These are phyloP conservation scores for Amanita rubescens DNA, from an alignment of 768 basidiomycete genomes.

Conservation along the genomic window DNA sequence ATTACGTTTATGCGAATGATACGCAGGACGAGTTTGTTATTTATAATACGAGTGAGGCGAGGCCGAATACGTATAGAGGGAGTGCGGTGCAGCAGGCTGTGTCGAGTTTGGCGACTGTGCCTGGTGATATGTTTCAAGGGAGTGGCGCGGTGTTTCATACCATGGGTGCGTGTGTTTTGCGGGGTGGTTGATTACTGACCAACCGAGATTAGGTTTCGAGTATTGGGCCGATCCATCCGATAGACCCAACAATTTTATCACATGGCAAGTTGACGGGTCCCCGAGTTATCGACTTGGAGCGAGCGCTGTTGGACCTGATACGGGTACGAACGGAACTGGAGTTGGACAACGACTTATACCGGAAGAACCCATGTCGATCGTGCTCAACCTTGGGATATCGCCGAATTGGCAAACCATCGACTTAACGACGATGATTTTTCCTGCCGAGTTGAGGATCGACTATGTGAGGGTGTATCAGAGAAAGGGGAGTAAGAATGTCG, in stretches of 20 bases:
- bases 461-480: constrained; percentile 81
- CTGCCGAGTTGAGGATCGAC: constrained; percentile 63
- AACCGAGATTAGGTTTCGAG: constrained; percentile 83
- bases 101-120: too few relatives aligned
- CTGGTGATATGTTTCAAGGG: too few relatives aligned
- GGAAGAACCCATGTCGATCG: constrained; percentile 54
- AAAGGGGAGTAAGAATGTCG: constrained; percentile 46
- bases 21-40: too few relatives aligned
- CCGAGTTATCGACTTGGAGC: constrained; percentile 48
- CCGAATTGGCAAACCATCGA: constrained; percentile 62
- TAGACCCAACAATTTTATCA: constrained; percentile 53
- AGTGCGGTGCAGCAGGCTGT: too few relatives aligned
- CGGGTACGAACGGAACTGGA: constrained; percentile 29
- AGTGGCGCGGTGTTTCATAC: too few relatives aligned
- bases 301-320: constrained; percentile 37
- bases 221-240: constrained; percentile 59
- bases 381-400: constrained; percentile 60
- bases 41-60: too few relatives aligned
- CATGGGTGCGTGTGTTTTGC: too few relatives aligned
- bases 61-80: too few relatives aligned
- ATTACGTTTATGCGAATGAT: too few relatives aligned
- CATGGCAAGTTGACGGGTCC: constrained; percentile 62
- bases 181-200: too few relatives aligned
- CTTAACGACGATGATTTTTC: constrained; percentile 52
- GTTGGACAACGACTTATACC: constrained; percentile 55